These are phyloP conservation scores for Phyllosticta capitalensis DNA, from an alignment of 2,329 filamentous ascomycete species.

Conservation along the genomic window DNA sequence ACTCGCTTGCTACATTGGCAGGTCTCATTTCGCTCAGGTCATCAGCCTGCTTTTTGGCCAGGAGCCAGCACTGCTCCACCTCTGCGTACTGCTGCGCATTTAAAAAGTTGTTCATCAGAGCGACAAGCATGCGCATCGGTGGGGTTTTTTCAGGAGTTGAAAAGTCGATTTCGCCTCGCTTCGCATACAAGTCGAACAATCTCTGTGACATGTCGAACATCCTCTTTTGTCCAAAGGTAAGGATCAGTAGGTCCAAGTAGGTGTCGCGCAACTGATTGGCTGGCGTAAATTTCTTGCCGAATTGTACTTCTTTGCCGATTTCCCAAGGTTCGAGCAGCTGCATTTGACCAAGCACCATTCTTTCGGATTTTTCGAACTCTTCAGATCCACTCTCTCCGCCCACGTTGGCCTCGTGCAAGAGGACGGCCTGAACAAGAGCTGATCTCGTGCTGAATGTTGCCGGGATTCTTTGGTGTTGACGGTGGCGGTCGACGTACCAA, in stretches of 20 bases:
- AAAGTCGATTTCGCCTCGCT: background rate
- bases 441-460: slow-evolving; percentile 36
- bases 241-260: slow-evolving; percentile 48
- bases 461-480: slow-evolving; percentile 31
- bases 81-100: slow-evolving; percentile 48
- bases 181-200: slow-evolving; percentile 46
- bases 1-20: slow-evolving; percentile 14
- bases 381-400: slow-evolving; percentile 9
- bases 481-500: slow-evolving; percentile 37
- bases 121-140: slow-evolving; percentile 48
- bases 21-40: slow-evolving; percentile 27
- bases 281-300: slow-evolving; percentile 16
- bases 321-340: slow-evolving; percentile 23
- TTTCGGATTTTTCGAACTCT: slow-evolving; percentile 11
- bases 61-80: slow-evolving; percentile 58
- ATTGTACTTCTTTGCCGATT: slow-evolving; percentile 20
- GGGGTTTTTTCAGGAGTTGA: slow-evolving; percentile 23
- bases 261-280: slow-evolving; percentile 36
- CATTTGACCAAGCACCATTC: slow-evolving; percentile 13
- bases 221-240: slow-evolving; percentile 41
- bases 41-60: slow-evolving; percentile 34
- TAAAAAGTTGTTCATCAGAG: slow-evolving; percentile 59
- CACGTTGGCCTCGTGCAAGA: slow-evolving; percentile 16
- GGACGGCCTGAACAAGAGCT: slow-evolving; percentile 24
- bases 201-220: slow-evolving; percentile 33